A percentile compares a stretch with the other conserved stretches of the same genome.
Evolutionary conservation across 352 stramenopile species (phyloP).

Genomic region (Globisporangium recalcitrans): DNA sequence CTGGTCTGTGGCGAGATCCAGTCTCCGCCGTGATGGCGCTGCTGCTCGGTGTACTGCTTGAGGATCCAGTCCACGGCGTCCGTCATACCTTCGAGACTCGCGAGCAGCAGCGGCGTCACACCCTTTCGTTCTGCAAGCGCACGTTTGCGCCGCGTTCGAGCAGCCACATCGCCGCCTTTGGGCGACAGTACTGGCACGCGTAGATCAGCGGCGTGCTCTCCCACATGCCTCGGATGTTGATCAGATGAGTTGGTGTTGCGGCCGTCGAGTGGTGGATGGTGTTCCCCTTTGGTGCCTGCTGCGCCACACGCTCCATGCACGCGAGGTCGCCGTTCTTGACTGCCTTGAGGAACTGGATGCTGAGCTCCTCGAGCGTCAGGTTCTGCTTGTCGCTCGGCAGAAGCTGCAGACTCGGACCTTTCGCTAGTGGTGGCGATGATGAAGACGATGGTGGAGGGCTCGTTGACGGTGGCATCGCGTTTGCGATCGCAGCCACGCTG

Average conservation of each 20-base stretch:
- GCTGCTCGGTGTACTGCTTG: background rate
- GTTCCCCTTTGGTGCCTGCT: conserved; percentile 7
- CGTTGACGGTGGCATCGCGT: background rate
- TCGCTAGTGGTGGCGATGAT: background rate
- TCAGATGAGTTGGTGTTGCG: conserved; percentile 12
- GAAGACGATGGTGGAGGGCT: background rate
- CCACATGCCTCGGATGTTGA: conserved; percentile 80
- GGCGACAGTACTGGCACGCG: conserved; percentile 60
- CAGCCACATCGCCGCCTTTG: conserved; percentile 50
- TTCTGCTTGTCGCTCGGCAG: conserved; percentile 11
- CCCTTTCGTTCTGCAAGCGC: conserved; percentile 59
- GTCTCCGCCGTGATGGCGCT: no score
- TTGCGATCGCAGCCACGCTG: conserved; percentile 9
- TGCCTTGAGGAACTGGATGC: conserved; percentile 58
- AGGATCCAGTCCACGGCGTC: conserved; percentile 43
- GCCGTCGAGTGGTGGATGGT: background rate
- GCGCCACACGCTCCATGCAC: conserved; percentile 24
- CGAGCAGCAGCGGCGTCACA: conserved; percentile 64
- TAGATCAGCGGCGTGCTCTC: conserved; percentile 80
- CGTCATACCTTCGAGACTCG: conserved; percentile 60
- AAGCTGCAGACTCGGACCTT: conserved; percentile 5
- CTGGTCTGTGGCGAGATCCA: no score
- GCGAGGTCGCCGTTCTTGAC: conserved; percentile 53
- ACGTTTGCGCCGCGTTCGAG: conserved; percentile 37
- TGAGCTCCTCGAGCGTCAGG: conserved; percentile 38